A percentile compares a stretch with the other conserved stretches of the same genome.
Evolutionary conservation across 805 yeast species (phyloP).

Genomic region (Candida argentea): DNA sequence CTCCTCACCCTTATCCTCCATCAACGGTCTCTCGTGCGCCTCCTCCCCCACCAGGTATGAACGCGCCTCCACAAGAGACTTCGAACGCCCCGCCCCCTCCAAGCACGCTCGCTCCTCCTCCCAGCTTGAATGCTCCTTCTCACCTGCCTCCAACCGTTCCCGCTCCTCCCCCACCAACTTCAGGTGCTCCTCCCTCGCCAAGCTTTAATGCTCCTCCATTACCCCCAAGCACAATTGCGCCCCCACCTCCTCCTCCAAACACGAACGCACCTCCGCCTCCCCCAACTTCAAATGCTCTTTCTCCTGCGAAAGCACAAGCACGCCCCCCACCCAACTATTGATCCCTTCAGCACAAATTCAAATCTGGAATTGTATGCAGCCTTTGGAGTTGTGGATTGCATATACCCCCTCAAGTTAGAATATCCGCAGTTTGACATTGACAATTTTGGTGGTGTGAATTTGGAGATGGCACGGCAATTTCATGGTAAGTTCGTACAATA

Average conservation of each 20-base stretch:
- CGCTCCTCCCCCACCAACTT: conserved; percentile 14
- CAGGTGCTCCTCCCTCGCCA: conserved; percentile 11
- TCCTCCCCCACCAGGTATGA: conserved; percentile 9
- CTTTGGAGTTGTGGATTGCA: too few relatives aligned
- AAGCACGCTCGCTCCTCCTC: conserved; percentile 2
- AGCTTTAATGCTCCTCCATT: conserved; percentile 6
- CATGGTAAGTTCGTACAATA: too few relatives aligned
- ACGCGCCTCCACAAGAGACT: conserved; percentile 9
- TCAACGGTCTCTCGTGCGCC: conserved; percentile 2
- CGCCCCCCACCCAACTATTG: conserved; percentile 10
- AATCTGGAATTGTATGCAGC: too few relatives aligned
- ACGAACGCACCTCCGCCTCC: conserved; percentile 6
- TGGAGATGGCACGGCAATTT: too few relatives aligned
- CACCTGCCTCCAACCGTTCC: conserved; percentile 13
- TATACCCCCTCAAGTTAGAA: not conserved
- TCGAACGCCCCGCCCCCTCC: conserved; percentile 9
- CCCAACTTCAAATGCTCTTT: conserved; percentile 3
- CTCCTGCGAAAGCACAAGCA: conserved; percentile 7
- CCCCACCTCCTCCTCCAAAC: conserved; percentile 6
- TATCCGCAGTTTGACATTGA: too few relatives aligned
- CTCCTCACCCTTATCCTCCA: too few relatives aligned
- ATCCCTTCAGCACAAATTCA: not conserved
- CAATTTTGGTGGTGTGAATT: too few relatives aligned
- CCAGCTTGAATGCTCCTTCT: conserved; percentile 4
- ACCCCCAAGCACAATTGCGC: conserved; percentile 4